Conservation (phyloP, 164 flowering plant species). For the Macadamia integrifolia region DNA sequence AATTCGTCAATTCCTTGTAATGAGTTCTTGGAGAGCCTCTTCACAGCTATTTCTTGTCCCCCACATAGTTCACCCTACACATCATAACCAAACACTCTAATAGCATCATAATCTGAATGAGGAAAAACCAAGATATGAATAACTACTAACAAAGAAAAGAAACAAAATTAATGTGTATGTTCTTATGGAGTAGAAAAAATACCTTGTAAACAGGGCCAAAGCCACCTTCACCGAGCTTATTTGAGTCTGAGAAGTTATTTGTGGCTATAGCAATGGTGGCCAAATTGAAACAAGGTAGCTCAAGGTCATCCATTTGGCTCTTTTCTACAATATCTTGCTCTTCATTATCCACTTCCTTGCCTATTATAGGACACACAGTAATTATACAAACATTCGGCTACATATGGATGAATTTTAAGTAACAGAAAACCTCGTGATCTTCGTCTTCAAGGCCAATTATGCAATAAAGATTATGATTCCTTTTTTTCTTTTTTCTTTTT, state of each 20-base stretch:
- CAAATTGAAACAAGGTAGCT: slow-evolving; percentile 15
- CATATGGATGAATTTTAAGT: no score
- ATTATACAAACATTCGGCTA: no score
- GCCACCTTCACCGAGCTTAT: slow-evolving; percentile 33
- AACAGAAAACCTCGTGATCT: no score
- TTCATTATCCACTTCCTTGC: background rate
- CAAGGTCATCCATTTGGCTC: slow-evolving; percentile 6
- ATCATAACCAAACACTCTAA: background rate
- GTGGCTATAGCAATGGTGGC: slow-evolving; percentile 16
- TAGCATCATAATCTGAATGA: no score
- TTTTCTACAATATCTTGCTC: background rate
- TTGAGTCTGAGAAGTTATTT: slow-evolving; percentile 14
- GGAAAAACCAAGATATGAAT: no score
- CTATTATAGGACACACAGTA: no score
- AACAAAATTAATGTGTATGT: no score
- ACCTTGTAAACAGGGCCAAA: slow-evolving; percentile 30
- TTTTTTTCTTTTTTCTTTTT: no score
- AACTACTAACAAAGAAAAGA: no score
- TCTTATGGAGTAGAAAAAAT: background rate
- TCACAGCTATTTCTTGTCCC: slow-evolving; percentile 40
- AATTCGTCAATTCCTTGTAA: slow-evolving; percentile 63
- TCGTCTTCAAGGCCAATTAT: no score
- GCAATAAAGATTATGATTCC: no score
- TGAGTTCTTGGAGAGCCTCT: slow-evolving; percentile 53
- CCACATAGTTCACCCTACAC: background rate